phyloP scores from a whole-genome alignment of 2,329 filamentous ascomycete genomes.

The Pseudocercospora ulei region DNA sequence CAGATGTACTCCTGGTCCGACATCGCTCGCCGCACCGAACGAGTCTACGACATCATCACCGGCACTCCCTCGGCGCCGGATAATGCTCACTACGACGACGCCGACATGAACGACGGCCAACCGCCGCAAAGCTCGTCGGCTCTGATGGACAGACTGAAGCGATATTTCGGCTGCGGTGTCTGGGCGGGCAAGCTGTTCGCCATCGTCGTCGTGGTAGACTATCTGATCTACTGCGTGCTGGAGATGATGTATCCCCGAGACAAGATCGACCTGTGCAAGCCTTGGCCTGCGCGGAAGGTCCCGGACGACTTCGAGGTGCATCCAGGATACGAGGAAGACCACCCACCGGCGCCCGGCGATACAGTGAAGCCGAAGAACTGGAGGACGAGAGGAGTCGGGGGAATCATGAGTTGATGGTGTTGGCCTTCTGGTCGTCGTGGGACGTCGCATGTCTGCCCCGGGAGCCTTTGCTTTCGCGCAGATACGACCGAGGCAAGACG shows the following conservation, averaged over 20 bases:
- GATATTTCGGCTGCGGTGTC: constrained; percentile 95
- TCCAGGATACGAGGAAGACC: constrained; percentile 10
- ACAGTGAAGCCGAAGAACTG: constrained; percentile 18
- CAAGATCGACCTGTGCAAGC: constrained; percentile 76
- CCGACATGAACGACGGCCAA: constrained; percentile 52
- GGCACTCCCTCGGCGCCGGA: constrained; percentile 56
- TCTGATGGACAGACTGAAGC: constrained; percentile 84
- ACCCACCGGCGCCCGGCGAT: constrained; percentile 8
- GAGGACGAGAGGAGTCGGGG: constrained; percentile 8
- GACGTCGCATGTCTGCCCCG: too few relatives aligned
- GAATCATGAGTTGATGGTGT: too few relatives aligned
- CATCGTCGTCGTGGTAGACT: constrained; percentile 87
- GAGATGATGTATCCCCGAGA: constrained; percentile 79
- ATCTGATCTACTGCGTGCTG: constrained; percentile 75
- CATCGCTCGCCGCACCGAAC: constrained; percentile 83
- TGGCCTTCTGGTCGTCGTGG: too few relatives aligned
- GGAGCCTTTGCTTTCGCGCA: too few relatives aligned
- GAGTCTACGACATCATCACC: constrained; percentile 88
- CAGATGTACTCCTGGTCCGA: constrained; percentile 99
- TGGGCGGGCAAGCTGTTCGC: constrained; percentile 98
- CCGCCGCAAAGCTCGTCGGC: constrained; percentile 61
- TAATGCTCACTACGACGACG: constrained; percentile 74
- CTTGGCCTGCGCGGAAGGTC: constrained; percentile 56
- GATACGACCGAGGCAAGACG: too few relatives aligned
- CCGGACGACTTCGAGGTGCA: constrained; percentile 8